These are phyloP conservation scores for Lentinus brumalis DNA, from an alignment of 768 basidiomycete genomes.

Conservation along the genomic window DNA sequence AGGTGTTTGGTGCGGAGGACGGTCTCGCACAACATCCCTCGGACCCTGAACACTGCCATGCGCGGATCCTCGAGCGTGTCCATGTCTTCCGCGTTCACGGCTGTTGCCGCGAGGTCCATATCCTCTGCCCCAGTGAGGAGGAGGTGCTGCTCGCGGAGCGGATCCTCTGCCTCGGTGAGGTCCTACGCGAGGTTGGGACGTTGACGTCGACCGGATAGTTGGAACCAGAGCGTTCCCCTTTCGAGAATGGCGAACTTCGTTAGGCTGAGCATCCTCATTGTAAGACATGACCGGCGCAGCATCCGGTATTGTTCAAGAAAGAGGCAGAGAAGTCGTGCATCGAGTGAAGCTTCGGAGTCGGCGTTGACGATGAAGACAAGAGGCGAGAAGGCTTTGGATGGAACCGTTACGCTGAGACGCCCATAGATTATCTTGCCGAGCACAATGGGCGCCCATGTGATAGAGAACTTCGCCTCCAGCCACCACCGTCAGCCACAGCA, in stretches of 20 bases:
- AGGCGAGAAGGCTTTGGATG: no score
- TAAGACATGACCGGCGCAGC: constrained; percentile 14
- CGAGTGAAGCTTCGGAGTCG: background rate
- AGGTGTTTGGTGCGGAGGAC: background rate
- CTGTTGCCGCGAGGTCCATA: background rate
- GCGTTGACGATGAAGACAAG: no score
- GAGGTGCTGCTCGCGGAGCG: background rate
- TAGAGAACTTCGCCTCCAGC: background rate
- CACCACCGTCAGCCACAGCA: background rate
- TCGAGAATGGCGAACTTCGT: constrained; percentile 38
- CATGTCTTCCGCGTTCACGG: background rate
- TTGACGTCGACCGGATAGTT: constrained; percentile 24
- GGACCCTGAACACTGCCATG: background rate
- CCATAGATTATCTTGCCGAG: background rate
- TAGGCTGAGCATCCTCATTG: constrained; percentile 42
- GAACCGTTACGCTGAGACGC: background rate
- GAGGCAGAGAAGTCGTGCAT: background rate
- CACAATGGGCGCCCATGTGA: background rate
- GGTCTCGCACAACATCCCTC: background rate
- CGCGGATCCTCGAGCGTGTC: background rate
- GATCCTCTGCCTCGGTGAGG: background rate
- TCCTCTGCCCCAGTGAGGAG: background rate
- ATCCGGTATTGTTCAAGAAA: background rate
- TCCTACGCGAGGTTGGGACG: constrained; percentile 5
- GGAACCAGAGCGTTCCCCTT: constrained; percentile 36